Evolutionary conservation across 768 basidiomycete genomes (phyloP), one percentile per base, ranked within the genome.

Genomic region (Agaricus subrufescens): DNA sequence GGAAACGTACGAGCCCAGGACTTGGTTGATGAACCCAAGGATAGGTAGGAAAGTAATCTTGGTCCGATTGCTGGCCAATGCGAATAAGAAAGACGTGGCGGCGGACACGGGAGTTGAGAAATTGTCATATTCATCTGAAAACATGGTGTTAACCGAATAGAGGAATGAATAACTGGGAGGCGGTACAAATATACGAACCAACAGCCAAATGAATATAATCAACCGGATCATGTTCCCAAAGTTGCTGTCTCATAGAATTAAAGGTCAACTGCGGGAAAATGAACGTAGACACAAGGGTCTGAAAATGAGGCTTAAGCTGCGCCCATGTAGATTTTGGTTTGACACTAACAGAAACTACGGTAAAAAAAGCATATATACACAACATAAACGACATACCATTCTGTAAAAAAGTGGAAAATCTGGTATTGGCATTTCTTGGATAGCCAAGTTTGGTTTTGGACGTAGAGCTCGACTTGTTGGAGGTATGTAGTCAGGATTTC

Each of bases 271-370:
- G 87, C 30, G 94, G 91, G 77, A 94, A 95, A 19, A 89, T 84
- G 62, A 94, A 93, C 38, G 75, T 78, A 8, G 87, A 84, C n/a
- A 94, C 81, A 4, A 95, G 80, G 2, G 72, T 82, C 65, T 89
- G 78, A 38, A 89, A 82, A 63, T 92, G 93, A 23, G 92, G 92
- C 69, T 94, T 94, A 66, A 96, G 80, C 38, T 91, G 77, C 3
- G 76, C 72, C 92, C 93, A 95, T 4, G 91, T 96, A n/a, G 90
- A 82, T 65, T 91, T 93, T 12, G 94, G 94, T 72, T 95, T 95
- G 62, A 96, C 83, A 62, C 93, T 95, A 50, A 54, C 49, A 31
- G 54, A 49, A 25, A 57, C 30, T 34, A 27, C 19, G 8, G 19
- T 40, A 23, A 30, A 27, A n/a, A n/a, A 3, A 26, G 15, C 12